Conservation (phyloP, 2,329 filamentous ascomycete genomes). For the Neofusicoccum sp. region DNA sequence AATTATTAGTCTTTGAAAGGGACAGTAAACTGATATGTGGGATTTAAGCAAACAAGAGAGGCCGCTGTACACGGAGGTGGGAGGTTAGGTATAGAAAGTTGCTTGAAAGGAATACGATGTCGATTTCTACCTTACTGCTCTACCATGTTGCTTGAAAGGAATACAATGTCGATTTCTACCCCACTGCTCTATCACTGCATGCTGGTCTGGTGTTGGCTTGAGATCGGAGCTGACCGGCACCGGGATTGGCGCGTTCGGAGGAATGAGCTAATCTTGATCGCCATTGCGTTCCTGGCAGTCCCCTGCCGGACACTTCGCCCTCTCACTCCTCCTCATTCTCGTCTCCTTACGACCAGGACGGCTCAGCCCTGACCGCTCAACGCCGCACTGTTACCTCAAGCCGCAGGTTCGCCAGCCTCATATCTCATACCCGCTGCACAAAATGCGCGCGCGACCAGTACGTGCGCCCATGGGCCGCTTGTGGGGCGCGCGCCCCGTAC, state of each 20-base stretch:
- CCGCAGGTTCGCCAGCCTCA: conserved; percentile 12
- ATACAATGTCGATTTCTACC: neutral
- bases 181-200: too few species aligned
- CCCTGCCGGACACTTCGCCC: too few species aligned
- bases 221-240: too few species aligned
- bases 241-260: too few species aligned
- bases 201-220: too few species aligned
- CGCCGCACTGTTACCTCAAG: conserved; percentile 14
- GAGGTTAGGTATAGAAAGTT: neutral
- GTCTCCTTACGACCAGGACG: neutral
- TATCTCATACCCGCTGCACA: neutral
- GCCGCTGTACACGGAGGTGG: conserved; percentile 6
- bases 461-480: neutral
- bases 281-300: too few species aligned
- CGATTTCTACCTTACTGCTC: neutral
- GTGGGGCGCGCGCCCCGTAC: too few species aligned
- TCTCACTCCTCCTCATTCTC: neutral
- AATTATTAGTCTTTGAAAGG: neutral
- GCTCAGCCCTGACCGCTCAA: conserved; percentile 4
- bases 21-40: neutral
- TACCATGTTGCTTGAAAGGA: neutral
- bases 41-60: neutral
- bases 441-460: too few species aligned
- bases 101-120: neutral
- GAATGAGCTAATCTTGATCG: too few species aligned